These are phyloP conservation scores for Colletotrichum sp. DNA, from an alignment of 2,329 filamentous ascomycete species.

Conservation along the genomic window DNA sequence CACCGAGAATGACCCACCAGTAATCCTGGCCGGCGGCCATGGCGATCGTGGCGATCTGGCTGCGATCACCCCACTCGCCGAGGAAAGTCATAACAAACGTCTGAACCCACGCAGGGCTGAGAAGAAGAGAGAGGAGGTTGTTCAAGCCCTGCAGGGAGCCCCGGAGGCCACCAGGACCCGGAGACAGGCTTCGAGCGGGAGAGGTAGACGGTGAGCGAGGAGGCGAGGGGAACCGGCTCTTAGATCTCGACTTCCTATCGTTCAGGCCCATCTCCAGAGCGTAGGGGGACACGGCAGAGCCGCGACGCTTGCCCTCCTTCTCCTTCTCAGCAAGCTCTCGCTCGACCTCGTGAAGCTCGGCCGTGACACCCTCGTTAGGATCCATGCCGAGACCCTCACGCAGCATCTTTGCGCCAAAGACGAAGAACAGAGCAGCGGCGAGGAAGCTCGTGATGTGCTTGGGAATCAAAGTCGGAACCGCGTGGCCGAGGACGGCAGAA, in stretches of 20 bases:
- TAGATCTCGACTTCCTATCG: constrained; percentile 71
- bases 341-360: constrained; percentile 98
- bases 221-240: constrained; percentile 79
- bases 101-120: constrained; percentile 97
- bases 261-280: constrained; percentile 80
- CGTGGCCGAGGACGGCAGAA: constrained; percentile 90
- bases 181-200: constrained; percentile 65
- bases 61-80: constrained; percentile 97
- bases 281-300: constrained; percentile 76
- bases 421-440: constrained; percentile 82
- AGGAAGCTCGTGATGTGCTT: constrained; percentile 90
- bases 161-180: constrained; percentile 36
- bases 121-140: constrained; percentile 85
- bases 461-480: constrained; percentile 86
- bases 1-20: constrained; percentile 96
- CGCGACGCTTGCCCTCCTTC: constrained; percentile 69
- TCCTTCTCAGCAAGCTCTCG: constrained; percentile 93
- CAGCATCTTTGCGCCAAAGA: constrained; percentile 86
- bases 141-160: constrained; percentile 67
- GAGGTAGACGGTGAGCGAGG: constrained; percentile 82
- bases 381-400: constrained; percentile 89
- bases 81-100: constrained; percentile 99
- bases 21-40: constrained; percentile 99
- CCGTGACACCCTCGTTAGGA: constrained; percentile 87
- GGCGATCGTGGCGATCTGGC: constrained; percentile 97